Evolutionary conservation across 768 basidiomycete species (phyloP).

Genomic region (Mycena rosella): DNA sequence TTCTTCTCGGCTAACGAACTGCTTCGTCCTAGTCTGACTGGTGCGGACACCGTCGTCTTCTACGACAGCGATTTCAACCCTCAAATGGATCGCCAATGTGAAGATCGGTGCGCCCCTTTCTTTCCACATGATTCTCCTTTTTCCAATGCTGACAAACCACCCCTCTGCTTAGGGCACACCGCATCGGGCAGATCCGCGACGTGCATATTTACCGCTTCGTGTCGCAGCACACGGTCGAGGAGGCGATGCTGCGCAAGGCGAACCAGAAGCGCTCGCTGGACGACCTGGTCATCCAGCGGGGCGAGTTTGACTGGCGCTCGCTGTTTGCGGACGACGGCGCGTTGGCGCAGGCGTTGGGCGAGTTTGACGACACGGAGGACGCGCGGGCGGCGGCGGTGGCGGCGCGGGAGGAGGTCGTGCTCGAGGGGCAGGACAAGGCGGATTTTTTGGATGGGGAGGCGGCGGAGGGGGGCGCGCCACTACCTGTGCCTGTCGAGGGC

Average conservation of each 20-base stretch:
- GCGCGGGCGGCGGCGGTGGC: conserved; percentile 85
- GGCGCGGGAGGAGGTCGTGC: conserved; percentile 74
- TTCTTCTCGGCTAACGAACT: conserved; percentile 24
- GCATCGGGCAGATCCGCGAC: conserved; percentile 97
- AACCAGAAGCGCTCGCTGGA: conserved; percentile 96
- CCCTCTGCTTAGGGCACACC: conserved; percentile 77
- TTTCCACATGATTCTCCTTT: neutral
- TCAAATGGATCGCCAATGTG: conserved; percentile 97
- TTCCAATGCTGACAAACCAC: conserved; percentile 8
- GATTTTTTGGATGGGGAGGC: conserved; percentile 70
- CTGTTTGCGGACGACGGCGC: conserved; percentile 78
- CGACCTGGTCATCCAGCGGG: conserved; percentile 91
- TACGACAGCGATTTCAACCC: conserved; percentile 98
- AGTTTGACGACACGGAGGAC: conserved; percentile 92
- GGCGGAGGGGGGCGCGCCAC: conserved; percentile 27
- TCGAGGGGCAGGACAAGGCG: conserved; percentile 83
- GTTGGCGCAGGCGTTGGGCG: conserved; percentile 80
- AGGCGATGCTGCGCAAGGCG: conserved; percentile 96
- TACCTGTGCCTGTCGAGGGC: neutral
- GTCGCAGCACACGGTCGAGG: conserved; percentile 91
- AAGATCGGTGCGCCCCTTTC: conserved; percentile 74
- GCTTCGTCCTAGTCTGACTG: conserved; percentile 69
- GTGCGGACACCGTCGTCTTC: conserved; percentile 96
- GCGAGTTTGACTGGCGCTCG: conserved; percentile 95
- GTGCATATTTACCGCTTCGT: conserved; percentile 98